Evolutionary conservation across 805 yeast genomes (phyloP).

Genomic region (Wilhelminamyces savonicus): DNA sequence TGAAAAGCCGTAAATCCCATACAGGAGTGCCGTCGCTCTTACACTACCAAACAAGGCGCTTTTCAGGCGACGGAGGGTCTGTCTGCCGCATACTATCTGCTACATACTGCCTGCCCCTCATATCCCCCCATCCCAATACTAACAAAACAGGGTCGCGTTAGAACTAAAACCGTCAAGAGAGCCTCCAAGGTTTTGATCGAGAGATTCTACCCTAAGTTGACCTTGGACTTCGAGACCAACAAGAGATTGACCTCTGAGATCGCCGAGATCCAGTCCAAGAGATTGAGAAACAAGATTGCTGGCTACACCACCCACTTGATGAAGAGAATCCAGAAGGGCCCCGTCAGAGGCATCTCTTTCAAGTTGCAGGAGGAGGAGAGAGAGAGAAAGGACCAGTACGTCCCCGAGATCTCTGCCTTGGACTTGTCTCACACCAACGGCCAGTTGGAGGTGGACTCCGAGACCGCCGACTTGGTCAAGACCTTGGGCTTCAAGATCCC

Average conservation of each 20-base stretch:
- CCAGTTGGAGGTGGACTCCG: conserved; percentile 94
- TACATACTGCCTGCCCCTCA: too few relatives aligned
- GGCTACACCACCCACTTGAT: conserved; percentile 99
- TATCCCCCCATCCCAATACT: not conserved
- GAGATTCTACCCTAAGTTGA: conserved; percentile 99
- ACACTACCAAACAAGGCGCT: too few relatives aligned
- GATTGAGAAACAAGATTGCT: conserved; percentile 99
- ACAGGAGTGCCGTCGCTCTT: too few relatives aligned
- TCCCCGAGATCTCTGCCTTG: conserved; percentile 99
- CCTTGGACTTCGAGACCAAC: conserved; percentile 99
- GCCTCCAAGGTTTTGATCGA: conserved; percentile 99
- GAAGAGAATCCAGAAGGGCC: conserved; percentile 99
- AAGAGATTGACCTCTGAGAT: conserved; percentile 98
- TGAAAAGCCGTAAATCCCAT: too few relatives aligned
- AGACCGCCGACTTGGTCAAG: conserved; percentile 93
- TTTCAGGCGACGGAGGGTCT: too few relatives aligned
- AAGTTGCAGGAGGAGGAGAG: conserved; percentile 99
- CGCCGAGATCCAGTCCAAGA: conserved; percentile 98
- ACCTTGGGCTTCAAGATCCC: conserved; percentile 86
- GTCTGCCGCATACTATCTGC: too few relatives aligned
- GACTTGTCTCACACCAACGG: conserved; percentile 95
- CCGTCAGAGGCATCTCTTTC: conserved; percentile 99
- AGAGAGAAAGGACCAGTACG: conserved; percentile 99
- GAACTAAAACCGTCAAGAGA: conserved; percentile 99
- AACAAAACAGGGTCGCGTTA: conserved; percentile 91